Percentiles rank a stretch among this genome's conserved stretches.
phyloP scores from a whole-genome alignment of 352 stramenopile species.

The Phytophthora agathidicida region DNA sequence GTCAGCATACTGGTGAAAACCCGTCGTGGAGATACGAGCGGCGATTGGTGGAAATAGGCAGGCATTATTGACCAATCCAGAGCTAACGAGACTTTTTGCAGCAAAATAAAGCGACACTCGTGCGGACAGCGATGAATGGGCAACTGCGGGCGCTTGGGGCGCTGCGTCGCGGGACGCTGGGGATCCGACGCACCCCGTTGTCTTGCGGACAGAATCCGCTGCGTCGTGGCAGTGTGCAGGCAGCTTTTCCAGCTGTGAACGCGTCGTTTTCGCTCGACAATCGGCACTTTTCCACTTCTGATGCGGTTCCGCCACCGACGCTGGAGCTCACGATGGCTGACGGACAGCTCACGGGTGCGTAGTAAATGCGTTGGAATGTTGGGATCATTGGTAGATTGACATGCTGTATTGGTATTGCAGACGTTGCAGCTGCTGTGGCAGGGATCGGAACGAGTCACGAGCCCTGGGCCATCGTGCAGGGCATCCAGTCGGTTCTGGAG shows the following conservation, averaged over 20 bases:
- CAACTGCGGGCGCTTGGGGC: slow-evolving; percentile 6
- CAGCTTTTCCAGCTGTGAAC: slow-evolving; percentile 1
- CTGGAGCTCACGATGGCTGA: slow-evolving; percentile 41
- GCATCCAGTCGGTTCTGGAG: slow-evolving; percentile 64
- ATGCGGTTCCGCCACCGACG: slow-evolving; percentile 12
- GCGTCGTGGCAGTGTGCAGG: not conserved
- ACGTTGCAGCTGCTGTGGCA: slow-evolving; percentile 34
- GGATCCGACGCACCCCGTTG: not conserved
- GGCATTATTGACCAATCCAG: slow-evolving; percentile 7
- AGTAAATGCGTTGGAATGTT: not conserved
- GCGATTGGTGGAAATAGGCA: not conserved
- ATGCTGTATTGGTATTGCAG: slow-evolving; percentile 10
- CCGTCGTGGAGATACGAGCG: not conserved
- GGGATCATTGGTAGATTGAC: not conserved
- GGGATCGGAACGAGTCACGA: slow-evolving; percentile 31
- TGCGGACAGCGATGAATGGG: slow-evolving; percentile 15
- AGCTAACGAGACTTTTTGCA: not conserved
- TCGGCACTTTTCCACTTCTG: slow-evolving; percentile 43
- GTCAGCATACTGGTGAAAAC: not conserved
- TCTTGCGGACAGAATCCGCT: not conserved
- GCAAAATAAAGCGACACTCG: slow-evolving; percentile 6
- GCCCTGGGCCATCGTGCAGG: slow-evolving; percentile 58
- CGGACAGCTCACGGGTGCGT: slow-evolving; percentile 46
- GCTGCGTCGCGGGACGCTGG: slow-evolving; percentile 14
- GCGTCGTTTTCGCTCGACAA: slow-evolving; percentile 26